phyloP scores from a whole-genome alignment of 371 early-diverging fungal genomes.

The Syncephalastrum contaminatum region DNA sequence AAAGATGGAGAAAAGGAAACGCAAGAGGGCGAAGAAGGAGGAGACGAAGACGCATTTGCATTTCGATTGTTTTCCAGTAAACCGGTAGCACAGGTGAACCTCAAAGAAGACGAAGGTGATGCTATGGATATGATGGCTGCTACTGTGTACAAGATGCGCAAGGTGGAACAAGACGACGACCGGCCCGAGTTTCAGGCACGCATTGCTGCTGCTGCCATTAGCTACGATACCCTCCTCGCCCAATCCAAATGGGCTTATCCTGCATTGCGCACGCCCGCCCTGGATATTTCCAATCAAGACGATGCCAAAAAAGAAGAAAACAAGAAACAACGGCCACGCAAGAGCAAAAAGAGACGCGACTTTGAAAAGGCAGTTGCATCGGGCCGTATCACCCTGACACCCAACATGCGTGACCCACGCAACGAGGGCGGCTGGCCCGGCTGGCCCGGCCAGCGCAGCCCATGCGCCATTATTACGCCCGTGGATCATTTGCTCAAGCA shows the following conservation, averaged over 20 bases:
- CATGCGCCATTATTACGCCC: conserved; percentile 27
- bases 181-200: conserved; percentile 32
- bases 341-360: conserved; percentile 46
- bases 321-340: conserved; percentile 25
- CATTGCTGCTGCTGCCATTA: conserved; percentile 23
- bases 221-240: conserved; percentile 28
- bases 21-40: conserved; percentile 9
- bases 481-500: conserved; percentile 9
- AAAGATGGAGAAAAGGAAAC: background rate
- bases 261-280: conserved; percentile 20
- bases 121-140: conserved; percentile 21
- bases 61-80: conserved; percentile 40
- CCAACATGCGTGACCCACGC: conserved; percentile 41
- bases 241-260: conserved; percentile 35
- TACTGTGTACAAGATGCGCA: conserved; percentile 26
- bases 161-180: conserved; percentile 40
- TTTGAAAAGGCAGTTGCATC: conserved; percentile 37
- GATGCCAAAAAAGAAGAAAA: conserved; percentile 6
- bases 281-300: conserved; percentile 21
- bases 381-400: conserved; percentile 22
- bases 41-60: conserved; percentile 26
- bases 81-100: conserved; percentile 32
- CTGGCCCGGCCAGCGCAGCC: conserved; percentile 44
- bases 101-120: conserved; percentile 27
- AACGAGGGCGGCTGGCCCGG: conserved; percentile 48